Conservation (phyloP, 1,284 basidiomycete species). For the Hemileia vastatrix region DNA sequence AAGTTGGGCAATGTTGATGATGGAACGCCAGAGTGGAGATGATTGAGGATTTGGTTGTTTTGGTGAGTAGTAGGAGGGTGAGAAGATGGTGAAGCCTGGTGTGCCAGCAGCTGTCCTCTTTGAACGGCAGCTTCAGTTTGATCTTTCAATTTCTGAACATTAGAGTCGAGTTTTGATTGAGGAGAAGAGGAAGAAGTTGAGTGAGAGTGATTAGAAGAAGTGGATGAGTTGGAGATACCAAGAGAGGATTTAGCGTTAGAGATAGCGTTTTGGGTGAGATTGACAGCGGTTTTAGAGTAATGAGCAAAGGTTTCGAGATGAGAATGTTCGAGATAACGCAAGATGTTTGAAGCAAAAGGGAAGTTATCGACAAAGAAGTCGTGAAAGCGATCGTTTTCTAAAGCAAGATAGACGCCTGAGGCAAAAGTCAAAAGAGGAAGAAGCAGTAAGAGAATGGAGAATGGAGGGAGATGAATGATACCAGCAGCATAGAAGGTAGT, state of each 20-base stretch:
- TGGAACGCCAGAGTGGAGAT: neutral
- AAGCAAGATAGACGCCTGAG: constrained; percentile 54
- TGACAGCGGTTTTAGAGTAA: constrained; percentile 8
- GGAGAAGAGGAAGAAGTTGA: neutral
- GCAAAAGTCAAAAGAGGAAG: neutral
- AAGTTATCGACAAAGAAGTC: constrained; percentile 70
- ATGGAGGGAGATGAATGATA: constrained; percentile 13
- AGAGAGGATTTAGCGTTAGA: constrained; percentile 1
- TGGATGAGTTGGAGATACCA: neutral
- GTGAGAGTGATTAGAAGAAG: neutral
- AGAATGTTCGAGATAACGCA: constrained; percentile 68
- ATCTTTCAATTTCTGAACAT: constrained; percentile 1
- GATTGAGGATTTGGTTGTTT: neutral
- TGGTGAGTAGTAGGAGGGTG: neutral
- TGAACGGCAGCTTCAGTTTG: constrained; percentile 18
- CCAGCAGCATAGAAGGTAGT: constrained; percentile 63
- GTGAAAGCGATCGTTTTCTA: constrained; percentile 62
- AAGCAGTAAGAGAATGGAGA: no score
- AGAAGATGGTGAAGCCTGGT: neutral
- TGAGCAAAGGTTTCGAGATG: constrained; percentile 39
- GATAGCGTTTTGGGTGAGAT: constrained; percentile 2
- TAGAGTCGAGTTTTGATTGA: neutral
- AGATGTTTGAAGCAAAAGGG: constrained; percentile 61
- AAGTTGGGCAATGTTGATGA: neutral
- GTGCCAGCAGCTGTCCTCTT: constrained; percentile 2